Percentiles rank a stretch among this genome's conserved stretches.
Evolutionary conservation across 2,329 filamentous ascomycete genomes (phyloP).

Genomic region (Fusarium sacchari): DNA sequence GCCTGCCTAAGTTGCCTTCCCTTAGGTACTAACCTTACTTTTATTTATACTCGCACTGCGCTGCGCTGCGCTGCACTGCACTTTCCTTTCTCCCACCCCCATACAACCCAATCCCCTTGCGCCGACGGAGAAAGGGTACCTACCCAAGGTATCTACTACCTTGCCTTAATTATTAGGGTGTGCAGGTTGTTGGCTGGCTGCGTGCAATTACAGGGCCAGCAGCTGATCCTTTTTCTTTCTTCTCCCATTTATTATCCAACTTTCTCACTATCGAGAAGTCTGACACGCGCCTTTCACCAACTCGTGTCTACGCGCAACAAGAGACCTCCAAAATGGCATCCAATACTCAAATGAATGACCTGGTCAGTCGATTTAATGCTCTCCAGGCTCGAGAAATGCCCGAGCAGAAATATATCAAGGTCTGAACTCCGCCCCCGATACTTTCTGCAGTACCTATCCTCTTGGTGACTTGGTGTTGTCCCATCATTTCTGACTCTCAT

Average conservation of each 20-base stretch:
- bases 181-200: constrained; percentile 21
- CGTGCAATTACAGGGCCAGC: constrained; percentile 31
- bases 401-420: neutral
- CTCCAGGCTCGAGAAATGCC: neutral
- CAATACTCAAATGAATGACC: neutral
- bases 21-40: neutral
- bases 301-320: neutral
- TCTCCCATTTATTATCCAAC: neutral
- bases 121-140: constrained; percentile 11
- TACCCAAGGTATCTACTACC: neutral
- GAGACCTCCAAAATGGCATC: neutral
- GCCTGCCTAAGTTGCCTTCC: neutral
- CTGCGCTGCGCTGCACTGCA: constrained; percentile 3
- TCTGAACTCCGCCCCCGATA: neutral
- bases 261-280: constrained; percentile 5
- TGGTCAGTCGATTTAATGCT: neutral
- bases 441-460: neutral
- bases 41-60: neutral
- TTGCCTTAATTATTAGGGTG: constrained; percentile 9
- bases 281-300: constrained; percentile 26
- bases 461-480: neutral
- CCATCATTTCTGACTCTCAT: neutral
- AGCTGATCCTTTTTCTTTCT: constrained; percentile 6
- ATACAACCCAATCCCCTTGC: constrained; percentile 24
- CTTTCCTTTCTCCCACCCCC: constrained; percentile 14